Conservation (phyloP, 2,329 filamentous ascomycete species). For the Colletotrichum melonis region DNA sequence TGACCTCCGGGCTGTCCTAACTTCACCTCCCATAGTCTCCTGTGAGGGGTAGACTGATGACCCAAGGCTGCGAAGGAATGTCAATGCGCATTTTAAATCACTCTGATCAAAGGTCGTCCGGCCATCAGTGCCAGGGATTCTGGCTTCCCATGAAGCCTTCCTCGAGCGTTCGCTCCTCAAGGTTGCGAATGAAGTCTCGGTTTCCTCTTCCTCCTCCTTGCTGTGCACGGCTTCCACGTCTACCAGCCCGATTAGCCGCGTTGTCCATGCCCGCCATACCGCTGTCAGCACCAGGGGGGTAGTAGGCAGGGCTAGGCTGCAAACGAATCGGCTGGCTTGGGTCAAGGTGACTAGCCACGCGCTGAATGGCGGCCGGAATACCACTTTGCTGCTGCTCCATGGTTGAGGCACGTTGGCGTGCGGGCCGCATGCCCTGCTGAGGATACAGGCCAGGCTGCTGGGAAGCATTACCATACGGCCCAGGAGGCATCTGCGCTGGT, state of each 20-base stretch:
- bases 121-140: constrained; percentile 74
- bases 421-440: constrained; percentile 74
- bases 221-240: constrained; percentile 80
- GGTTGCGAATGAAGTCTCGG: constrained; percentile 91
- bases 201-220: constrained; percentile 69
- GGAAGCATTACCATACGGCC: constrained; percentile 68
- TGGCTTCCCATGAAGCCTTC: constrained; percentile 84
- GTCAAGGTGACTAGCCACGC: constrained; percentile 95
- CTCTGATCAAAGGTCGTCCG: background rate
- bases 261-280: constrained; percentile 76
- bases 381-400: constrained; percentile 96
- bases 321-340: constrained; percentile 93
- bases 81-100: background rate
- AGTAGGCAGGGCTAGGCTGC: constrained; percentile 96
- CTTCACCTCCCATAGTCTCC: background rate
- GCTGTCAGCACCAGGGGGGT: constrained; percentile 85
- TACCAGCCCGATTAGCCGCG: constrained; percentile 67
- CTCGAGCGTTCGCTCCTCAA: constrained; percentile 94
- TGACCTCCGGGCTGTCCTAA: background rate
- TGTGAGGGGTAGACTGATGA: background rate
- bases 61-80: background rate
- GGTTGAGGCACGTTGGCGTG: constrained; percentile 90
- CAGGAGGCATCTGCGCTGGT: constrained; percentile 72
- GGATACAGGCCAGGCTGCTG: constrained; percentile 70
- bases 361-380: constrained; percentile 91